Evolutionary conservation across 306 rosid species (phyloP).

Genomic region (Acmispon strigosus): DNA sequence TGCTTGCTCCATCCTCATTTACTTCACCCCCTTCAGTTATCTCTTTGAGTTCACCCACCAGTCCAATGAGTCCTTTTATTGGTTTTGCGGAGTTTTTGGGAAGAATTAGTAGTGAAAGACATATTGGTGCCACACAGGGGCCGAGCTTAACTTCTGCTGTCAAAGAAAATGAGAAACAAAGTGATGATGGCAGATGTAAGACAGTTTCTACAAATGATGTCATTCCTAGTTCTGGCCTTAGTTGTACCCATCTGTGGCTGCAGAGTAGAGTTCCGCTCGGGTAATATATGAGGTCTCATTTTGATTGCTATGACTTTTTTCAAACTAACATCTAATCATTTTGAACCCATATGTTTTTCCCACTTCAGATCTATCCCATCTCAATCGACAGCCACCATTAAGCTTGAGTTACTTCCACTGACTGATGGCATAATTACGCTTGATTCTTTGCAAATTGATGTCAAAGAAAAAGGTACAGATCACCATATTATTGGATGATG

Average conservation of each 20-base stretch:
- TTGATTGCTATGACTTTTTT: neutral
- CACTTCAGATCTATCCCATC: conserved; percentile 77
- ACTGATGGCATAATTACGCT: conserved; percentile 94
- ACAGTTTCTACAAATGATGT: conserved; percentile 52
- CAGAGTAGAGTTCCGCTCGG: conserved; percentile 98
- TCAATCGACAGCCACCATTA: conserved; percentile 79
- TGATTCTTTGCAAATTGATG: conserved; percentile 85
- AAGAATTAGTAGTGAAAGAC: conserved; percentile 45
- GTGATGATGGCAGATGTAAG: conserved; percentile 35
- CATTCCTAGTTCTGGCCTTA: conserved; percentile 62
- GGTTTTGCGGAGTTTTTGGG: conserved; percentile 68
- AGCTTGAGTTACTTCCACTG: conserved; percentile 94
- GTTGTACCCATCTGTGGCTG: conserved; percentile 94
- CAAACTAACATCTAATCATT: conserved; percentile 6
- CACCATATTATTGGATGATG: neutral
- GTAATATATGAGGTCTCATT: conserved; percentile 34
- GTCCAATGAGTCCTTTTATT: conserved; percentile 77
- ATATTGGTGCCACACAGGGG: conserved; percentile 33
- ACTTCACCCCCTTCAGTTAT: conserved; percentile 77
- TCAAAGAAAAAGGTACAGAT: conserved; percentile 79
- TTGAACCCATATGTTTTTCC: conserved; percentile 21
- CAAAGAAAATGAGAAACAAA: conserved; percentile 47
- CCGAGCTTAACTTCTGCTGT: conserved; percentile 39
- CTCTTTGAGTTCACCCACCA: conserved; percentile 71
- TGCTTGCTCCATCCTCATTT: conserved; percentile 93